A percentile compares a stretch with the other conserved stretches of the same genome.
Conservation (phyloP, 108 stramenopile genomes). For the Cyclostephanos invisitatus region DNA sequence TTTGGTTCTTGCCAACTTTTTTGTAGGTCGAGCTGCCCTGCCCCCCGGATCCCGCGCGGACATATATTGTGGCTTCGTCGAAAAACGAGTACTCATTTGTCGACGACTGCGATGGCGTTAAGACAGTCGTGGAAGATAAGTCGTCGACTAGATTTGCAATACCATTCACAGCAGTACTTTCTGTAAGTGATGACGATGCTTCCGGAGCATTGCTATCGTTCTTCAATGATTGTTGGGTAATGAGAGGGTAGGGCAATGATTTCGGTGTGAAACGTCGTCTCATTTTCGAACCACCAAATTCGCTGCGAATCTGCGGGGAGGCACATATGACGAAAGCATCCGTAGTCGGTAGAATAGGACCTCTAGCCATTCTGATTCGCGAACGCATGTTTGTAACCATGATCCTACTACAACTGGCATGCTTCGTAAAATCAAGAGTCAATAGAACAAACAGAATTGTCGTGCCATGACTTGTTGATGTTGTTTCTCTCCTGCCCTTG, state of each 20-base stretch:
- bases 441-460: background rate
- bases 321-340: background rate
- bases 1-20: conserved; percentile 62
- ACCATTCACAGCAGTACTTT: background rate
- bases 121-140: background rate
- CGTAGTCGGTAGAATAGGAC: no score
- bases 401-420: no score
- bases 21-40: conserved; percentile 84
- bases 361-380: no score
- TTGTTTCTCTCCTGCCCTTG: background rate
- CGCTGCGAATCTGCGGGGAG: background rate
- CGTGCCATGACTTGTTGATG: background rate
- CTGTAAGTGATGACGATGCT: background rate
- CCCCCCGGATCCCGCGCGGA: conserved; percentile 85
- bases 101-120: conserved; percentile 9
- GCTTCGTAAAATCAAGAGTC: no score
- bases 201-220: background rate
- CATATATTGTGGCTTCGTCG: conserved; percentile 81
- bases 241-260: background rate
- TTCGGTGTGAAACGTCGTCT: background rate
- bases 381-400: no score
- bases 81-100: conserved; percentile 86
- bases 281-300: background rate
- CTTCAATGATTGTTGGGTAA: background rate
- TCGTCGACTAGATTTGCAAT: background rate